Conservation (phyloP, 73 alveolate species). For the Breviolum minutum region DNA sequence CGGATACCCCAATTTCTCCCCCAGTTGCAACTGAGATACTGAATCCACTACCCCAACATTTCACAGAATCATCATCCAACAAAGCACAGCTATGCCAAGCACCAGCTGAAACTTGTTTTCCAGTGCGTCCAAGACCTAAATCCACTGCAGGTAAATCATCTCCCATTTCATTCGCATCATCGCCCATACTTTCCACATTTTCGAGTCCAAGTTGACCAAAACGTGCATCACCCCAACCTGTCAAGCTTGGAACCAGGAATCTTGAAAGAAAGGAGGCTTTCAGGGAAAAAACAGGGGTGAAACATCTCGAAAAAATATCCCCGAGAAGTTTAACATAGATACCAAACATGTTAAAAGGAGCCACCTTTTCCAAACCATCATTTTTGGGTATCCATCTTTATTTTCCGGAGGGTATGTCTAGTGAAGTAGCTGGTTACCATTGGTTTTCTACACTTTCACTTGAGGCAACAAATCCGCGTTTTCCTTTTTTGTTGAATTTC, state of each 20-base stretch:
- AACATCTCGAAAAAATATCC: too few relatives aligned
- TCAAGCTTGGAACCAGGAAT: background rate
- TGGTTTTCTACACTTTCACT: too few relatives aligned
- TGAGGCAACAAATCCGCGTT: too few relatives aligned
- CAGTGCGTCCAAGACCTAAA: conserved; percentile 7
- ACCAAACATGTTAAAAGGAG: too few relatives aligned
- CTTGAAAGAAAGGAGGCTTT: background rate
- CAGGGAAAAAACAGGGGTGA: background rate
- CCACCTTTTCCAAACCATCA: too few relatives aligned
- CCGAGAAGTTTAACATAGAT: too few relatives aligned
- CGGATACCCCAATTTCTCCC: background rate
- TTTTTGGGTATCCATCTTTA: too few relatives aligned
- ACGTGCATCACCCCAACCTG: conserved; percentile 32
- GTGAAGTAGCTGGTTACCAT: too few relatives aligned
- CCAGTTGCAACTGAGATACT: background rate
- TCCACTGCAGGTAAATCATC: background rate
- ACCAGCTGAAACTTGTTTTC: background rate
- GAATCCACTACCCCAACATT: conserved; percentile 35
- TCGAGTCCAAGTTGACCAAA: conserved; percentile 10
- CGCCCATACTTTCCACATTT: background rate
- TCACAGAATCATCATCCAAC: conserved; percentile 6
- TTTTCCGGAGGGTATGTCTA: too few relatives aligned
- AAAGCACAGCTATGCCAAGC: conserved; percentile 17
- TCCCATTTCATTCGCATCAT: conserved; percentile 21
- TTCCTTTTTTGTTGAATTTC: too few relatives aligned